A percentile compares a stretch with the other conserved stretches of the same genome.
These are phyloP conservation scores for Naumovozyma castellii DNA, from an alignment of 805 yeast species.

Conservation along the genomic window DNA sequence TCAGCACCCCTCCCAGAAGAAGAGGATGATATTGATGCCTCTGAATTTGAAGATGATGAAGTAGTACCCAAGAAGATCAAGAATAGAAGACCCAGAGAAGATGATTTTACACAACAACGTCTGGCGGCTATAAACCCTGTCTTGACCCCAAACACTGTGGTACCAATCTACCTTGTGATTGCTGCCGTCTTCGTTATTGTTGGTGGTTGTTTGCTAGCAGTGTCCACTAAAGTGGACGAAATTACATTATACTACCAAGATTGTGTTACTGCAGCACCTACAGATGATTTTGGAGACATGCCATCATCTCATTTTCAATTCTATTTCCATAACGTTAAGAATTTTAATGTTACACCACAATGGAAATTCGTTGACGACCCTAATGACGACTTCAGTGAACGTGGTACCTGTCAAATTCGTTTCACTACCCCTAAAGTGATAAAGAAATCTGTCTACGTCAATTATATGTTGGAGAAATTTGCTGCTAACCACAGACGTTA, in stretches of 20 bases:
- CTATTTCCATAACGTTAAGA: slow-evolving; percentile 44
- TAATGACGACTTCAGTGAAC: slow-evolving; percentile 41
- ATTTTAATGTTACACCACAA: slow-evolving; percentile 37
- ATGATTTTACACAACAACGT: slow-evolving; percentile 64
- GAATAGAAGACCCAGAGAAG: slow-evolving; percentile 59
- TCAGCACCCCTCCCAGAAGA: slow-evolving; percentile 13
- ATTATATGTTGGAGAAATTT: slow-evolving; percentile 80
- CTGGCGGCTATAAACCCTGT: slow-evolving; percentile 62
- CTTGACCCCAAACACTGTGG: slow-evolving; percentile 78
- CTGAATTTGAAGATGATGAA: slow-evolving; percentile 33
- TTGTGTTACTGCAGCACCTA: slow-evolving; percentile 49
- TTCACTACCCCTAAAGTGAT: slow-evolving; percentile 66
- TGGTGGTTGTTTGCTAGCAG: slow-evolving; percentile 73
- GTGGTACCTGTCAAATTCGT: slow-evolving; percentile 57
- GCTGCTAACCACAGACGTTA: slow-evolving; percentile 92
- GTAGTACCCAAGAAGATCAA: slow-evolving; percentile 34
- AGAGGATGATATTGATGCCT: slow-evolving; percentile 29
- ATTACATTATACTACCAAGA: slow-evolving; percentile 64
- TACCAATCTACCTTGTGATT: slow-evolving; percentile 65
- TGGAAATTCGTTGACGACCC: slow-evolving; percentile 52
- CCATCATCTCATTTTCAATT: slow-evolving; percentile 47
- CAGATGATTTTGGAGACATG: slow-evolving; percentile 37
- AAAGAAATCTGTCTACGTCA: slow-evolving; percentile 63
- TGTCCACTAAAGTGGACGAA: slow-evolving; percentile 63
- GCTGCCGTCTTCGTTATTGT: slow-evolving; percentile 82